Evolutionary conservation across 2,329 filamentous ascomycete species (phyloP).

Genomic region (Alternaria conjuncta): DNA sequence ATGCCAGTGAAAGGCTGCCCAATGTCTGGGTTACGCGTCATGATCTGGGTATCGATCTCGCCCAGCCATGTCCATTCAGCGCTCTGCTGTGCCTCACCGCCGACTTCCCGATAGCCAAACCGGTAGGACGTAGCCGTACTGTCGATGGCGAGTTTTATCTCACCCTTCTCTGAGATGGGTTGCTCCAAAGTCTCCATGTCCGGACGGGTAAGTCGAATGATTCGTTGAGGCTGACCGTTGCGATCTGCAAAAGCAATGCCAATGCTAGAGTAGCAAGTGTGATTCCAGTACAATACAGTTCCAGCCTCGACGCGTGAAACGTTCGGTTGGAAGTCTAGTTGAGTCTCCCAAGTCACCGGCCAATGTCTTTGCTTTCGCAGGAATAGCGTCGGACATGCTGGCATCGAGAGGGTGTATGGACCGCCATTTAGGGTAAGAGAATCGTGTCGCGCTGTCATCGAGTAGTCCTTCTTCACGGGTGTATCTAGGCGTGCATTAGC

Average conservation of each 20-base stretch:
- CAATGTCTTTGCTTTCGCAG: slow-evolving; percentile 61
- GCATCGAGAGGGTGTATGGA: slow-evolving; percentile 59
- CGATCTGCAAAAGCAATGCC: slow-evolving; percentile 38
- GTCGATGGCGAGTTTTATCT: slow-evolving; percentile 25
- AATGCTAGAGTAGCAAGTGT: slow-evolving; percentile 54
- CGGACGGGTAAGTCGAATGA: slow-evolving; percentile 10
- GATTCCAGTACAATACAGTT: slow-evolving; percentile 62
- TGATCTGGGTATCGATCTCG: slow-evolving; percentile 36
- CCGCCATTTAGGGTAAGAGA: slow-evolving; percentile 59
- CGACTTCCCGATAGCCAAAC: slow-evolving; percentile 31
- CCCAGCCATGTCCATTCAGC: slow-evolving; percentile 17
- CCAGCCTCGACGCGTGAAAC: slow-evolving; percentile 59
- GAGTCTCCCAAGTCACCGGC: slow-evolving; percentile 52
- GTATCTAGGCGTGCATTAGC: slow-evolving; percentile 54
- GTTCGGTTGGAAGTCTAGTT: slow-evolving; percentile 56
- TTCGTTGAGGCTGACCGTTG: neutral
- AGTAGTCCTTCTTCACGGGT: slow-evolving; percentile 56
- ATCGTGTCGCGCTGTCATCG: slow-evolving; percentile 53
- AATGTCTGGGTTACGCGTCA: slow-evolving; percentile 48
- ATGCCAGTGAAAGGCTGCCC: slow-evolving; percentile 54
- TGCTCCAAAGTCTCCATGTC: slow-evolving; percentile 18
- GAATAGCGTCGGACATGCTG: slow-evolving; percentile 60
- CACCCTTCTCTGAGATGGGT: slow-evolving; percentile 13
- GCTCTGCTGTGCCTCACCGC: neutral
- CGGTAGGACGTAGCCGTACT: slow-evolving; percentile 18